A percentile compares a stretch with the other conserved stretches of the same genome.
These are phyloP conservation scores for Elongisporangium prolatum DNA, from an alignment of 352 stramenopile species.

Conservation along the genomic window DNA sequence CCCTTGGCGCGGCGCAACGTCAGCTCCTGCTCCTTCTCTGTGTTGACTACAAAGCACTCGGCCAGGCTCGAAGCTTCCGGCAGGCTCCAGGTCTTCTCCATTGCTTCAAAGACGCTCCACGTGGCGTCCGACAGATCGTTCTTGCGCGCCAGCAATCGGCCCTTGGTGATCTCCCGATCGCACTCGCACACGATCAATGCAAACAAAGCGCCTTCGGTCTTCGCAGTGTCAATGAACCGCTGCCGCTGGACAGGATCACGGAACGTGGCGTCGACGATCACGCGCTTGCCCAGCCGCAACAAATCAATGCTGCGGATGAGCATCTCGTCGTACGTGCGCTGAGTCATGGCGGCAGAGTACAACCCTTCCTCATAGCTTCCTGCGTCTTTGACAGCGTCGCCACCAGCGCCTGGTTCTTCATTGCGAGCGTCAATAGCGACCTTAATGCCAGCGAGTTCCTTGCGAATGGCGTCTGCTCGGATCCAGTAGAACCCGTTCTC, in stretches of 20 bases:
- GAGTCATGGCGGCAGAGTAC: slow-evolving; percentile 52
- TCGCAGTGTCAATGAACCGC: slow-evolving; percentile 35
- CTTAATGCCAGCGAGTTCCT: slow-evolving; percentile 32
- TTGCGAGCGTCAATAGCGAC: background rate
- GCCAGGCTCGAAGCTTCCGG: slow-evolving; percentile 24
- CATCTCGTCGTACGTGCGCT: slow-evolving; percentile 64
- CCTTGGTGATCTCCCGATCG: slow-evolving; percentile 63
- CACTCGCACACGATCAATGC: slow-evolving; percentile 58
- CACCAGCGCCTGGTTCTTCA: background rate
- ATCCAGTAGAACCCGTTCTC: slow-evolving; percentile 46
- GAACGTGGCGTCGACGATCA: slow-evolving; percentile 61
- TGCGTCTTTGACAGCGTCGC: slow-evolving; percentile 1
- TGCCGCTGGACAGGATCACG: slow-evolving; percentile 36
- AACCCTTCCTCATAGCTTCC: slow-evolving; percentile 52
- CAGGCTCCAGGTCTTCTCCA: slow-evolving; percentile 46
- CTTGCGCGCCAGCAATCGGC: slow-evolving; percentile 52
- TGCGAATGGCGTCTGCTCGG: slow-evolving; percentile 58
- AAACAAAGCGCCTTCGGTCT: slow-evolving; percentile 44
- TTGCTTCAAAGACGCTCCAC: slow-evolving; percentile 63
- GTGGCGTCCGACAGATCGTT: slow-evolving; percentile 61
- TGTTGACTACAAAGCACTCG: slow-evolving; percentile 55
- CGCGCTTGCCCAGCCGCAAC: slow-evolving; percentile 43
- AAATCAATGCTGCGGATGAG: slow-evolving; percentile 24
- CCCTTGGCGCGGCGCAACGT: slow-evolving; percentile 44
- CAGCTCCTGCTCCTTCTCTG: slow-evolving; percentile 68